Evolutionary conservation across 2,329 filamentous ascomycete species (phyloP).

Genomic region (Aspergillus japonicus): DNA sequence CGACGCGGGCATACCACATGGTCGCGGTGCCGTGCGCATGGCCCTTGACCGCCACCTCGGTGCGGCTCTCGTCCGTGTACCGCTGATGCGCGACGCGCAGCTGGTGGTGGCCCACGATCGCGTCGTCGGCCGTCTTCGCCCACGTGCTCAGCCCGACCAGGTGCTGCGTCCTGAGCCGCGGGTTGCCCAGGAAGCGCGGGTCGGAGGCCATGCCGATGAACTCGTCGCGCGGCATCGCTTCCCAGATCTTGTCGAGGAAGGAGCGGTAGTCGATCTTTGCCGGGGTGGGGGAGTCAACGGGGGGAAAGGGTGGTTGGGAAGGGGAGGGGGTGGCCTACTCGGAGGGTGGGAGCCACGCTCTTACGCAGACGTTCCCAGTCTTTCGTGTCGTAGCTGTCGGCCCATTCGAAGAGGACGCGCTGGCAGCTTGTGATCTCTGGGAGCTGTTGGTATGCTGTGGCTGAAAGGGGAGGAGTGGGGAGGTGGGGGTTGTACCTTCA

Average conservation of each 20-base stretch:
- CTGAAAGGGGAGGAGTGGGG: no score
- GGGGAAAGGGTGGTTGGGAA: no score
- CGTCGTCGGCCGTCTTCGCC: conserved; percentile 54
- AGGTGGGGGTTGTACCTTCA: conserved; percentile 8
- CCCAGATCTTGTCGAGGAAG: conserved; percentile 46
- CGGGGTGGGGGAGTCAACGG: not conserved
- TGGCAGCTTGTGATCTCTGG: conserved; percentile 1
- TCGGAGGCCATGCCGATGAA: conserved; percentile 57
- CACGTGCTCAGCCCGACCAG: conserved; percentile 58
- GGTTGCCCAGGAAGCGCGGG: conserved; percentile 55
- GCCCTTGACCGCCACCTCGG: conserved; percentile 52
- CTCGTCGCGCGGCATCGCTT: conserved; percentile 54
- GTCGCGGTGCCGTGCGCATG: conserved; percentile 56
- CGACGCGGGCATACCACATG: conserved; percentile 55
- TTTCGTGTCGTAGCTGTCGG: conserved; percentile 11
- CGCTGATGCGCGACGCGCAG: conserved; percentile 59
- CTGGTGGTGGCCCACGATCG: conserved; percentile 57
- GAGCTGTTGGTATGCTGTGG: not conserved
- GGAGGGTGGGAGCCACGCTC: conserved; percentile 8
- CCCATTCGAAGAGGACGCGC: conserved; percentile 5
- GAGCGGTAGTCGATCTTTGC: conserved; percentile 65
- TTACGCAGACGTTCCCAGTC: conserved; percentile 5
- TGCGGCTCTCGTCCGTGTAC: conserved; percentile 48
- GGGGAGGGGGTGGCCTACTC: not conserved
- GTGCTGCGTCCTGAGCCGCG: conserved; percentile 59